phyloP scores from a whole-genome alignment of 805 yeast genomes.

The Barnettozyma botsteinii region DNA sequence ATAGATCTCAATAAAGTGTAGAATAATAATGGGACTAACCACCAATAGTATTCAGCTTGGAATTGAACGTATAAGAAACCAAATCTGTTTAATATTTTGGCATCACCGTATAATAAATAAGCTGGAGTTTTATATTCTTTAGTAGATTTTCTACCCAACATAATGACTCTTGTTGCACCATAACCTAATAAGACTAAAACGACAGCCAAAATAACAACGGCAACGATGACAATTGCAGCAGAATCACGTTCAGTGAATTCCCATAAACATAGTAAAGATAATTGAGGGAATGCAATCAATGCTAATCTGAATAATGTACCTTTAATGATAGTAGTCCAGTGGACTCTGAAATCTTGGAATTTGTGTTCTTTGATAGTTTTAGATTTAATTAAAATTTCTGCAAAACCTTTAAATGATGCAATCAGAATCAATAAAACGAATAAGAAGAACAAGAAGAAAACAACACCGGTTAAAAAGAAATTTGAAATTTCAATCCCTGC shows the following conservation, averaged over 20 bases:
- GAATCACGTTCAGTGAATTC: conserved; percentile 82
- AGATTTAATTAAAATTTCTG: conserved; percentile 56
- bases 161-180: conserved; percentile 69
- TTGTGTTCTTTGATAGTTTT: conserved; percentile 53
- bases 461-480: conserved; percentile 80
- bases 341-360: conserved; percentile 69
- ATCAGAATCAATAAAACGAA: conserved; percentile 53
- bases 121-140: conserved; percentile 85
- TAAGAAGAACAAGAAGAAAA: conserved; percentile 73
- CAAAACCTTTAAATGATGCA: conserved; percentile 59
- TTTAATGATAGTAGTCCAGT: conserved; percentile 81
- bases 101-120: conserved; percentile 80
- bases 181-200: conserved; percentile 54
- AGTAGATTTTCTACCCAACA: conserved; percentile 68
- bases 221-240: conserved; percentile 75
- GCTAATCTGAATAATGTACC: conserved; percentile 84
- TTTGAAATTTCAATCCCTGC: conserved; percentile 84
- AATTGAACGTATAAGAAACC: conserved; percentile 92
- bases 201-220: conserved; percentile 60
- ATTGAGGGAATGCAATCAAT: conserved; percentile 82
- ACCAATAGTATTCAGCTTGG: conserved; percentile 82
- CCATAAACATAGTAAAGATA: conserved; percentile 80
- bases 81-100: conserved; percentile 71
- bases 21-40: conserved; percentile 57
- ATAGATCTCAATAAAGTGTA: conserved; percentile 72